A percentile compares a stretch with the other conserved stretches of the same genome.
phyloP scores from a whole-genome alignment of 176 grass and related monocot species.

The Phoenix dactylifera region DNA sequence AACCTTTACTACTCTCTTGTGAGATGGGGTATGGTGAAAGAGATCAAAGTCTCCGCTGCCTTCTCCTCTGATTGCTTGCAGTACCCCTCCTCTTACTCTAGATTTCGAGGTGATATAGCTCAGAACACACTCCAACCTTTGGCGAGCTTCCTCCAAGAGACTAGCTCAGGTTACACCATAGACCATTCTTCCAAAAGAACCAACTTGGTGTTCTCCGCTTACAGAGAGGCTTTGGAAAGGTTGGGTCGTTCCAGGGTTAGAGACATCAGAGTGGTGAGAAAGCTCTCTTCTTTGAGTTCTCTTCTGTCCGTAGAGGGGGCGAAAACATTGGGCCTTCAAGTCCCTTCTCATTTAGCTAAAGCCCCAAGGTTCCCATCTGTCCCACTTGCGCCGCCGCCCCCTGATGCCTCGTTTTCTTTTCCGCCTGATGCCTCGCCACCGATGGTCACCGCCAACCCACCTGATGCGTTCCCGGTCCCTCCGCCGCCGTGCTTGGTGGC shows the following conservation, averaged over 20 bases:
- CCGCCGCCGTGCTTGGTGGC: constrained; percentile 14
- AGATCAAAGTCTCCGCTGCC: constrained; percentile 23
- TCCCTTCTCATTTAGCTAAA: constrained; percentile 12
- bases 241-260: background rate
- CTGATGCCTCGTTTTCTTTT: constrained; percentile 15
- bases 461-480: background rate
- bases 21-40: constrained; percentile 20
- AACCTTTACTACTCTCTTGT: constrained; percentile 36
- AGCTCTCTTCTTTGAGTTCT: constrained; percentile 3
- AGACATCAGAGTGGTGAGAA: constrained; percentile 1
- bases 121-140: background rate
- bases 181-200: background rate
- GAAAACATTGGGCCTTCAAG: background rate
- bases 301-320: background rate
- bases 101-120: no score
- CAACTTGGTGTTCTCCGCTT: background rate
- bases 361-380: constrained; percentile 8
- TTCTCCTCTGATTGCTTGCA: constrained; percentile 5
- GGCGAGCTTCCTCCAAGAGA: background rate
- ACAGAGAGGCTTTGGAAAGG: constrained; percentile 5
- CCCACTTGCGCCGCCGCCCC: constrained; percentile 15
- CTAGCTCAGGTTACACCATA: background rate
- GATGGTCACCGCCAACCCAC: constrained; percentile 12
- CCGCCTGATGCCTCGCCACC: constrained; percentile 17
- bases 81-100: background rate